These are phyloP conservation scores for Linum trigynum DNA, from an alignment of 345 rosid species.

Conservation along the genomic window DNA sequence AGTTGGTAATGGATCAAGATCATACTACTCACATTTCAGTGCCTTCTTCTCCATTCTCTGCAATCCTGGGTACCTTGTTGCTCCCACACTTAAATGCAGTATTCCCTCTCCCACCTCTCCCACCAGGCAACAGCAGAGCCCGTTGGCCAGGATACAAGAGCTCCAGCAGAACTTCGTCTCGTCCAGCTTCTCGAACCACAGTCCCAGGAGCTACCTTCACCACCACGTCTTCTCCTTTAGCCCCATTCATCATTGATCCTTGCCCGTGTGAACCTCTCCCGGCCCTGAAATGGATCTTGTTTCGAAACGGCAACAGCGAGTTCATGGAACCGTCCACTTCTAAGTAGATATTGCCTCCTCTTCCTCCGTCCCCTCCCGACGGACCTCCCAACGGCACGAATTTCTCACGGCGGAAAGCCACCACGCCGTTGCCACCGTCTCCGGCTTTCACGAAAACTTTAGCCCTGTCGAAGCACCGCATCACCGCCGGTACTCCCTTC, in stretches of 20 bases:
- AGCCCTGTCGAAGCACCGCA: conserved; percentile 86
- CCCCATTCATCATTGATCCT: conserved; percentile 65
- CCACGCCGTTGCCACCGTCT: conserved; percentile 84
- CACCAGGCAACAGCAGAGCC: conserved; percentile 79
- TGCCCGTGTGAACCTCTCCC: conserved; percentile 74
- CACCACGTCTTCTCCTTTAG: conserved; percentile 70
- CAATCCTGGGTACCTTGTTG: conserved; percentile 81
- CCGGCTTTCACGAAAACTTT: conserved; percentile 78
- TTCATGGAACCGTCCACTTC: conserved; percentile 79
- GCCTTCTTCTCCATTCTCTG: conserved; percentile 96
- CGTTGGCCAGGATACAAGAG: conserved; percentile 66
- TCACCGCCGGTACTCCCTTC: conserved; percentile 86
- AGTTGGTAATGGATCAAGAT: no score
- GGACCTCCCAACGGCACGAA: conserved; percentile 87
- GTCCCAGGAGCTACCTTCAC: conserved; percentile 88
- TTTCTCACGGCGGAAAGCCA: conserved; percentile 82
- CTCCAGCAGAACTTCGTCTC: conserved; percentile 73
- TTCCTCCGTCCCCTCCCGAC: conserved; percentile 95
- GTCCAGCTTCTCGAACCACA: conserved; percentile 60
- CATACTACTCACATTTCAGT: conserved; percentile 68
- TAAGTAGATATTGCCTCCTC: conserved; percentile 74
- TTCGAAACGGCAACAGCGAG: conserved; percentile 74
- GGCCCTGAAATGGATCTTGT: conserved; percentile 72
- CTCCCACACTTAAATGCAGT: conserved; percentile 73
- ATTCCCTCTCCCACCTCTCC: conserved; percentile 95